Evolutionary conservation across 768 basidiomycete genomes (phyloP), one percentile per base, ranked within the genome.

Genomic region (Rhodocollybia butyracea): DNA sequence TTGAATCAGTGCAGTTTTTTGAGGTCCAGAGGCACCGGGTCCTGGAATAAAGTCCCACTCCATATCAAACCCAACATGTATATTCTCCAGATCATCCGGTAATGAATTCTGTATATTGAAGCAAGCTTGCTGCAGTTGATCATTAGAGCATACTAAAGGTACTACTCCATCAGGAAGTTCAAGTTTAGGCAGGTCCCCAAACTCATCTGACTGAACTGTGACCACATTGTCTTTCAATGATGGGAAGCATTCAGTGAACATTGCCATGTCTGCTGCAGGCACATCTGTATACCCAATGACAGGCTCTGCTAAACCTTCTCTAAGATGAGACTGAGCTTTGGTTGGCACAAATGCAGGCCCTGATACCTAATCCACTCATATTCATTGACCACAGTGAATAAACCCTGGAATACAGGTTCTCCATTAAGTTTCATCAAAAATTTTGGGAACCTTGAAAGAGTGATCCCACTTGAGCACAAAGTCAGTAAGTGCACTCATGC

Each of bases 361-460:
- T 47, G 46, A 30, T 26, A 47, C 11, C 46, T 22, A 19, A 62
- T 59, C 41, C 60, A 59, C n/a, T 62, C 59, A 48, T 32, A 56
- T 24, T 60, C 59, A 60, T 62, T 62, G 3, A 58, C 27, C 5
- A 60, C 13, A 12, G 61, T 62, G 31, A 60, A 62, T 17, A 62
- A 29, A 4, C 30, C 57, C 17, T 47, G 19, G 52, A 60, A 60
- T 15, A 41, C 45, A 19, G 15, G n/a, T 13, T 38, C 46, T 13
- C 59, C 59, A 47, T 57, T 43, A 15, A 60, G 46, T 19, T 57
- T 57, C 51, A 60, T 60, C 5, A 60, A 24, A 26, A 46, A 60
- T 42, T 60, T 60, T 11, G 56, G 51, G 5, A n/a, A 57, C 26
- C 26, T 57, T 60, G 51, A 60, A 60, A 21, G 51, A 54, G 27